Evolutionary conservation across 202 grass and related monocot genomes (phyloP).

Genomic region (Schoenoplectus tabernaemontani): DNA sequence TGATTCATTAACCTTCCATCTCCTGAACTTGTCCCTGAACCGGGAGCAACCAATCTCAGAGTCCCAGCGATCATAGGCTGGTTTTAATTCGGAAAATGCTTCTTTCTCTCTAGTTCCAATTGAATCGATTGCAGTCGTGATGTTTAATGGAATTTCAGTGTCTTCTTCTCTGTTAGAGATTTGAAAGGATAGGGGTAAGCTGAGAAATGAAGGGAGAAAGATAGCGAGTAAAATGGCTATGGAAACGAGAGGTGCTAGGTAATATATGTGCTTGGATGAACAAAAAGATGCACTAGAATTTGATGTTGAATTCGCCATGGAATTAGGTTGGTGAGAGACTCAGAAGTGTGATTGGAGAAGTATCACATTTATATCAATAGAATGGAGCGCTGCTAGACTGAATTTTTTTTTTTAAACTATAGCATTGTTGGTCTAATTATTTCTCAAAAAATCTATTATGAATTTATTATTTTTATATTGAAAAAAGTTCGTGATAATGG

Average conservation of each 20-base stretch:
- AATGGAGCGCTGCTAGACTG: not conserved
- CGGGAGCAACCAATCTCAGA: not conserved
- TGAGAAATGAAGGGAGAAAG: conserved; percentile 20
- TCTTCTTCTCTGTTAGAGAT: not conserved
- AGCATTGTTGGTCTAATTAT: too few relatives aligned
- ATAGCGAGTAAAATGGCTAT: not conserved
- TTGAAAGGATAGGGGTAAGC: not conserved
- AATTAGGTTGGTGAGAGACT: not conserved
- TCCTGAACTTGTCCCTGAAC: conserved; percentile 18
- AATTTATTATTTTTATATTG: too few relatives aligned
- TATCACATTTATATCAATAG: conserved; percentile 3
- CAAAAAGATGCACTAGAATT: not conserved
- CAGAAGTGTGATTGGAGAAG: not conserved
- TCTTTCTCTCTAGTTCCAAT: conserved; percentile 8
- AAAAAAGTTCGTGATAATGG: too few relatives aligned
- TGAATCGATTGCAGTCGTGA: conserved; percentile 20
- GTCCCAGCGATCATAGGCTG: conserved; percentile 18
- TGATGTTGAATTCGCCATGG: conserved; percentile 14
- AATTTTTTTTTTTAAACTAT: too few relatives aligned
- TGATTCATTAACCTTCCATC: conserved; percentile 3
- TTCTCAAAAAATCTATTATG: too few relatives aligned
- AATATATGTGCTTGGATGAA: not conserved
- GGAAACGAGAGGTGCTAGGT: conserved; percentile 3
- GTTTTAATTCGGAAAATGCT: conserved; percentile 5
- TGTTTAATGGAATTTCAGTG: not conserved